Evolutionary conservation across 345 rosid genomes (phyloP).

Genomic region (Rhodomyrtus tomentosa): DNA sequence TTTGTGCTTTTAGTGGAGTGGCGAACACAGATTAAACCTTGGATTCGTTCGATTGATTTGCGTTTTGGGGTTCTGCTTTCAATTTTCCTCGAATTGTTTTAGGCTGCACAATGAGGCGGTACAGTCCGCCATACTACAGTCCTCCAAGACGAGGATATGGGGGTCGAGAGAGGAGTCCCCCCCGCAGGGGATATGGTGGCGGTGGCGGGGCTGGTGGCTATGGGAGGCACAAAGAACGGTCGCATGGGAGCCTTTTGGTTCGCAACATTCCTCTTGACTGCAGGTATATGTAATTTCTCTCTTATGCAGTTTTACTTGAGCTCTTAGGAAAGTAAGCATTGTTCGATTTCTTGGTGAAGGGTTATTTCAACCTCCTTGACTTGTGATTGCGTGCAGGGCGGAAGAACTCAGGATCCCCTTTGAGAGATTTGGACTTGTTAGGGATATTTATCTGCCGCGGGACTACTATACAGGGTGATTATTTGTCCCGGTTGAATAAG

Average conservation of each 20-base stretch:
- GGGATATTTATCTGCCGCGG: conserved; percentile 88
- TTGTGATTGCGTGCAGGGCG: conserved; percentile 33
- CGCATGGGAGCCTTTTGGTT: conserved; percentile 76
- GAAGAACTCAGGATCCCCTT: conserved; percentile 83
- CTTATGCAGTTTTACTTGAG: neutral
- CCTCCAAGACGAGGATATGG: conserved; percentile 95
- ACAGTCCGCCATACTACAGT: conserved; percentile 68
- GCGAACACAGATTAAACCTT: neutral
- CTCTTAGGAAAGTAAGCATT: neutral
- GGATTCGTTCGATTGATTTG: neutral
- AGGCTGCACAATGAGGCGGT: conserved; percentile 57
- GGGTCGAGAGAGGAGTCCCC: conserved; percentile 66
- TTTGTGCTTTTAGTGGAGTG: neutral
- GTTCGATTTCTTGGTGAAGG: neutral
- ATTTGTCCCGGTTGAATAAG: neutral
- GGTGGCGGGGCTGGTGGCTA: conserved; percentile 44
- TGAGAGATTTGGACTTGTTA: conserved; percentile 80
- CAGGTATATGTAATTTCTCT: conserved; percentile 29
- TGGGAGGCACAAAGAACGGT: conserved; percentile 70
- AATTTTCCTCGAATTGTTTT: neutral
- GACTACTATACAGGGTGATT: conserved; percentile 83
- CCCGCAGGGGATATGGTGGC: conserved; percentile 48
- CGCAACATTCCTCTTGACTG: conserved; percentile 92
- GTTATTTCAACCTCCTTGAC: neutral
- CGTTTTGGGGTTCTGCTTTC: neutral